These are phyloP conservation scores for Pseudogymnoascus sp. DNA, from an alignment of 2,329 filamentous ascomycete species.

Conservation along the genomic window DNA sequence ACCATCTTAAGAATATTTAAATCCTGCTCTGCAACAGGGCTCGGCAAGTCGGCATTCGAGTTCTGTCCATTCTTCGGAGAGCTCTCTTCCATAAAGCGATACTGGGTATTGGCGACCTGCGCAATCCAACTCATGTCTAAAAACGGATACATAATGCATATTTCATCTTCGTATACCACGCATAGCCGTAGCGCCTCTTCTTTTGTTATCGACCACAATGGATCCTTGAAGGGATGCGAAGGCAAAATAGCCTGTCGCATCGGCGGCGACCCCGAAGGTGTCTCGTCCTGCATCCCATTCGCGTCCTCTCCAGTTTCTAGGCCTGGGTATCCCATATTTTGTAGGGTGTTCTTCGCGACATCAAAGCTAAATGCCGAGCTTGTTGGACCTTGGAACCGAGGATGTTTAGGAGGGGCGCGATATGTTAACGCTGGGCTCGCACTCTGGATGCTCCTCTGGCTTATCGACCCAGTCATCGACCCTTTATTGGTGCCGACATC, in stretches of 20 bases:
- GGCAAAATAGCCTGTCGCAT: conserved; percentile 18
- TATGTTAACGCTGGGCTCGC: not conserved
- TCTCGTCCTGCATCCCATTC: conserved; percentile 43
- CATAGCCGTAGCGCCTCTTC: conserved; percentile 76
- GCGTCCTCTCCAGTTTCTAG: conserved; percentile 56
- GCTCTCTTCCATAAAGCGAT: conserved; percentile 56
- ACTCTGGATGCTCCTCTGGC: conserved; percentile 7
- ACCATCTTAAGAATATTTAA: conserved; percentile 74
- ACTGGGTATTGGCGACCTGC: conserved; percentile 60
- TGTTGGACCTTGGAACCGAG: conserved; percentile 73
- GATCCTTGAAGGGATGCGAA: conserved; percentile 48
- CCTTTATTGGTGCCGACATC: not conserved
- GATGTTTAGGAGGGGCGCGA: conserved; percentile 26
- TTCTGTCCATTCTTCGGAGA: conserved; percentile 19
- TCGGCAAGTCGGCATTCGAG: conserved; percentile 40
- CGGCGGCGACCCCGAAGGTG: conserved; percentile 30
- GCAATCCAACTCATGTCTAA: conserved; percentile 66
- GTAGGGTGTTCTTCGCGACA: conserved; percentile 76
- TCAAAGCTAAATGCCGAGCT: conserved; percentile 80
- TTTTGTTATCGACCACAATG: conserved; percentile 68
- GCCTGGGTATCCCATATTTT: conserved; percentile 78
- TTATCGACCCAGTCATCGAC: conserved; percentile 2
- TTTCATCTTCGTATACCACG: conserved; percentile 77
- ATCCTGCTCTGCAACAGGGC: conserved; percentile 49
- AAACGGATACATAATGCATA: conserved; percentile 87